Evolutionary conservation across 768 basidiomycete species (phyloP).

Genomic region (Calocera cornea): DNA sequence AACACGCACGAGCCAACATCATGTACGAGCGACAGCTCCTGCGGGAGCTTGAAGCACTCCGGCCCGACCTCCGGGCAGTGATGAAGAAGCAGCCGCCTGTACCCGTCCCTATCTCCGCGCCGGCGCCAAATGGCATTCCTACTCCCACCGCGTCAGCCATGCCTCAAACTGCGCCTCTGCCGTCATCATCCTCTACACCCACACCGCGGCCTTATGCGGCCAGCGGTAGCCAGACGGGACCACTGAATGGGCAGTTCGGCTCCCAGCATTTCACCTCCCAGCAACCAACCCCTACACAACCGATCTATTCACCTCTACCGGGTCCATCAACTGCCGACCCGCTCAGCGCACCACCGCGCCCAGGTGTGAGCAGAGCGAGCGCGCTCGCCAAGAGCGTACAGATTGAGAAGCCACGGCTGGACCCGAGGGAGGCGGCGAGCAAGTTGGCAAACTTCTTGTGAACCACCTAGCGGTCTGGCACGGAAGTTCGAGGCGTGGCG

Average conservation of each 20-base stretch:
- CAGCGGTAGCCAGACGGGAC: slow-evolving; percentile 5
- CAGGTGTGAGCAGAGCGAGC: slow-evolving; percentile 36
- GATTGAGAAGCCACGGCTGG: slow-evolving; percentile 57
- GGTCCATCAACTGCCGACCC: not conserved
- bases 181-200: slow-evolving; percentile 14
- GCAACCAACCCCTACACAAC: not conserved
- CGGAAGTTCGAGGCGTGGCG: not conserved
- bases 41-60: slow-evolving; percentile 74
- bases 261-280: not conserved
- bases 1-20: slow-evolving; percentile 82
- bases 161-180: slow-evolving; percentile 23
- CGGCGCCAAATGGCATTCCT: slow-evolving; percentile 37
- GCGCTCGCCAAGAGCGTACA: slow-evolving; percentile 64
- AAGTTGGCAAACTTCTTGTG: slow-evolving; percentile 58
- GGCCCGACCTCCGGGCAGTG: slow-evolving; percentile 46
- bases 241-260: not conserved
- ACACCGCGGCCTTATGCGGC: slow-evolving; percentile 3
- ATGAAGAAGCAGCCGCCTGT: slow-evolving; percentile 38
- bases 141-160: slow-evolving; percentile 42
- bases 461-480: not conserved
- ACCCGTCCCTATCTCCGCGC: slow-evolving; percentile 32
- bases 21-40: slow-evolving; percentile 84
- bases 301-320: not conserved
- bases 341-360: not conserved
- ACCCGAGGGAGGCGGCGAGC: slow-evolving; percentile 74